phyloP scores from a whole-genome alignment of 2,329 filamentous ascomycete genomes.

The Cladosporium sp. region DNA sequence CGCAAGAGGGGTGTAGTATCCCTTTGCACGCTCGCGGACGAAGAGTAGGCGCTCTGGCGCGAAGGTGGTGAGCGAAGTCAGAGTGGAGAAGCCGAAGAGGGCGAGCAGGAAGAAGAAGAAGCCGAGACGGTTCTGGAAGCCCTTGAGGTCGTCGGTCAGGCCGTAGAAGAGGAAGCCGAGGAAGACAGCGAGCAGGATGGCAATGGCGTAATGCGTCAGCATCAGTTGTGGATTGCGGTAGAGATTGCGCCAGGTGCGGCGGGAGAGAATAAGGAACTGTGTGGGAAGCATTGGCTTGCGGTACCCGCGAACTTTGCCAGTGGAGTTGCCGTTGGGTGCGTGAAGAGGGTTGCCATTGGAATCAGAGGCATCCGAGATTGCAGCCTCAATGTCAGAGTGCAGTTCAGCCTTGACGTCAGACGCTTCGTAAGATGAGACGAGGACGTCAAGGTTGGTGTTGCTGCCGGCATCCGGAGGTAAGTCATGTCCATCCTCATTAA shows the following conservation, averaged over 20 bases:
- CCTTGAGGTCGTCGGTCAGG: constrained; percentile 90
- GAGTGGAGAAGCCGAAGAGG: constrained; percentile 92
- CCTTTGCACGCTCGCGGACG: constrained; percentile 89
- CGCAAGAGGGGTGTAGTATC: constrained; percentile 90
- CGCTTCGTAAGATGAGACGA: constrained; percentile 73
- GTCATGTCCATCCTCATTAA: constrained; percentile 50
- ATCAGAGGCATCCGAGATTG: constrained; percentile 63
- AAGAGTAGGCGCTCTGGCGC: constrained; percentile 88
- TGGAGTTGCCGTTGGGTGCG: constrained; percentile 53
- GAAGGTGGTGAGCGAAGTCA: constrained; percentile 93
- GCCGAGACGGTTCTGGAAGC: constrained; percentile 95
- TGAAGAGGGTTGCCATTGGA: constrained; percentile 63
- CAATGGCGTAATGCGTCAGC: constrained; percentile 97
- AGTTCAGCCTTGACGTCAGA: constrained; percentile 77
- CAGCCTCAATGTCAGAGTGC: constrained; percentile 74
- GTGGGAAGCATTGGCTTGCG: constrained; percentile 74
- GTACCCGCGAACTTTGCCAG: constrained; percentile 70
- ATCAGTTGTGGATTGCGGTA: constrained; percentile 98
- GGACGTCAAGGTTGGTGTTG: constrained; percentile 76
- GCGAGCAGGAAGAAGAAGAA: constrained; percentile 97
- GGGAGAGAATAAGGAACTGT: constrained; percentile 87
- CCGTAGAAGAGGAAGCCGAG: constrained; percentile 96
- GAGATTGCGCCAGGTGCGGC: constrained; percentile 92
- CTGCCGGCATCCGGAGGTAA: constrained; percentile 48
- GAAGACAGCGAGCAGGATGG: constrained; percentile 89